Conservation (phyloP, 257 asterid genomes). For the Penstemon barbatus region DNA sequence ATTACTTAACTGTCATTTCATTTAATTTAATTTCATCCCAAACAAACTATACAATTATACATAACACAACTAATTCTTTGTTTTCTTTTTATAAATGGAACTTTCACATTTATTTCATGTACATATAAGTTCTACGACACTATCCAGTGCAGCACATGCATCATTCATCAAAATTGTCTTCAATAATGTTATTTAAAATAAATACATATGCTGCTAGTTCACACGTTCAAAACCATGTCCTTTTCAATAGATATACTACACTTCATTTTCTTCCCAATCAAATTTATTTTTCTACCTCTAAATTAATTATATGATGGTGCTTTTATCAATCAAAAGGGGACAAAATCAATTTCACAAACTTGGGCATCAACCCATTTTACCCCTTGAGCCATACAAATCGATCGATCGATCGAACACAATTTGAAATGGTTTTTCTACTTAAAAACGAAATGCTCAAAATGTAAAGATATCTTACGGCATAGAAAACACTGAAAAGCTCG, state of each 20-base stretch:
- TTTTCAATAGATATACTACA: background rate
- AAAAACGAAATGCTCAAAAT: background rate
- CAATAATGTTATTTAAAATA: background rate
- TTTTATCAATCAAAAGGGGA: too few species aligned
- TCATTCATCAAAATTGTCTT: background rate
- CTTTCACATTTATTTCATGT: conserved; percentile 10
- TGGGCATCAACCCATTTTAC: background rate
- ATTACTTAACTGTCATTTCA: conserved; percentile 22
- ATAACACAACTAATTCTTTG: background rate
- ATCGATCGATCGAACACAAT: background rate
- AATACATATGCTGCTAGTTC: background rate
- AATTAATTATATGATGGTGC: background rate
- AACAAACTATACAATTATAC: conserved; percentile 17
- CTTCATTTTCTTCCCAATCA: background rate
- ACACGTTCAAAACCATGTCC: background rate
- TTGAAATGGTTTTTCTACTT: too few species aligned
- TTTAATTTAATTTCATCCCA: background rate
- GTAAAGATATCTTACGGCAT: conserved; percentile 56
- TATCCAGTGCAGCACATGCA: conserved; percentile 5
- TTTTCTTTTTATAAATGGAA: background rate
- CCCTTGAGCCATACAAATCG: conserved; percentile 22
- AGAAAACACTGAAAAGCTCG: conserved; percentile 92
- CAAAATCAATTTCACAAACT: too few species aligned
- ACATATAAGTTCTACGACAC: conserved; percentile 7
- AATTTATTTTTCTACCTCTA: background rate